These are phyloP conservation scores for Syzygium malaccense DNA, from an alignment of 441 rosid genomes.

Conservation along the genomic window DNA sequence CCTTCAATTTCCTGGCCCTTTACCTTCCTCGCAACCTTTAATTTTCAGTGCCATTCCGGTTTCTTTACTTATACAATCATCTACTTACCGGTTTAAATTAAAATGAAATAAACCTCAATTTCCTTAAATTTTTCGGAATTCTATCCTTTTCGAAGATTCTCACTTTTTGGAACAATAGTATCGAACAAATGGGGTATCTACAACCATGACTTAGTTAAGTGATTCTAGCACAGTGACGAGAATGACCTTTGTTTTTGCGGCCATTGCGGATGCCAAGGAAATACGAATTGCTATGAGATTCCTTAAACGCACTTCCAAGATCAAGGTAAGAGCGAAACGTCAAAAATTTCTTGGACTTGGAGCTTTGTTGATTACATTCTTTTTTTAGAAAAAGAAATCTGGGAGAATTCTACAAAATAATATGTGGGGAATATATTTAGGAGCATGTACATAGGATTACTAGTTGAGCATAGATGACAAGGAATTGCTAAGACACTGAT, in stretches of 20 bases:
- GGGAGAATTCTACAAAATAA: not conserved
- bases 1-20: not conserved
- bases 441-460: not conserved
- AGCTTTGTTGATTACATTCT: not conserved
- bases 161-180: not conserved
- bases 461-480: not conserved
- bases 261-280: not conserved
- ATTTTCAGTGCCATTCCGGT: not conserved
- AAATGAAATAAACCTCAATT: not conserved
- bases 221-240: not conserved
- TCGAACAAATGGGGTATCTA: not conserved
- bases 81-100: no score
- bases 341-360: not conserved
- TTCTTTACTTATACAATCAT: not conserved
- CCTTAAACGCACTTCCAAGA: not conserved
- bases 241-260: not conserved
- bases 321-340: not conserved
- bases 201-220: not conserved
- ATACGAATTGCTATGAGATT: not conserved
- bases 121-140: no score
- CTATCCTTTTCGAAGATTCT: not conserved
- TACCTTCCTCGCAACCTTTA: not conserved
- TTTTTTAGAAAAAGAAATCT: not conserved
- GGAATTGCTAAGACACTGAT: not conserved
- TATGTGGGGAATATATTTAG: not conserved